A percentile compares a stretch with the other conserved stretches of the same genome.
These are phyloP conservation scores for Theobroma cacao DNA, from an alignment of 345 rosid species.

Conservation along the genomic window DNA sequence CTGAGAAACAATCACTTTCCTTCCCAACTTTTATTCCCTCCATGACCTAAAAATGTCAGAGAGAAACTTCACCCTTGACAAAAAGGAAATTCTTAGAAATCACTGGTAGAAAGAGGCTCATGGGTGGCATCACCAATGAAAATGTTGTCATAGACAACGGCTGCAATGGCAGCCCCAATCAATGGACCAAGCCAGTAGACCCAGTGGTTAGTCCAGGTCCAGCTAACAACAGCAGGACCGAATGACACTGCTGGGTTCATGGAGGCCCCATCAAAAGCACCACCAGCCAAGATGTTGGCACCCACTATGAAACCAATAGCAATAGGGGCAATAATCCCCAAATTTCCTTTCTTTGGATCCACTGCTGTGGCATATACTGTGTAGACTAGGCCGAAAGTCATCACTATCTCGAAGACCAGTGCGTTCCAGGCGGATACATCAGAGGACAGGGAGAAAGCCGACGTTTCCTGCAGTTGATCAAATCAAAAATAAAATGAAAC, in stretches of 20 bases:
- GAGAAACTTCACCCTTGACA: slow-evolving; percentile 2
- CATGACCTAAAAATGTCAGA: slow-evolving; percentile 8
- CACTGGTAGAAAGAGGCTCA: slow-evolving; percentile 45
- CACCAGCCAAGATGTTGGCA: slow-evolving; percentile 56
- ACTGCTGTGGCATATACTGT: slow-evolving; percentile 67
- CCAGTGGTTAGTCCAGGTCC: slow-evolving; percentile 73
- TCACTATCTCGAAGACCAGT: slow-evolving; percentile 59
- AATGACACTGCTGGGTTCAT: slow-evolving; percentile 82
- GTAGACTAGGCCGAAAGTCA: slow-evolving; percentile 72
- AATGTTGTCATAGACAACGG: slow-evolving; percentile 47
- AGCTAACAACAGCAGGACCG: slow-evolving; percentile 74
- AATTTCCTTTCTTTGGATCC: slow-evolving; percentile 55
- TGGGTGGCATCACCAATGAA: slow-evolving; percentile 43
- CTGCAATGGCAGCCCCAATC: slow-evolving; percentile 58
- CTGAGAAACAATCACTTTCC: neutral
- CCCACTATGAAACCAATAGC: slow-evolving; percentile 58
- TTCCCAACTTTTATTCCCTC: neutral
- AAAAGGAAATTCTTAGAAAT: slow-evolving; percentile 27
- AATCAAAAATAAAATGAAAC: neutral
- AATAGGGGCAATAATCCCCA: slow-evolving; percentile 48
- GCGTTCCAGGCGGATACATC: slow-evolving; percentile 50
- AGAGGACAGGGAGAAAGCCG: slow-evolving; percentile 38
- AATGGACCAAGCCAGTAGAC: slow-evolving; percentile 70
- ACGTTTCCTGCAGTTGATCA: slow-evolving; percentile 26
- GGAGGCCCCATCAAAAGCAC: slow-evolving; percentile 56